phyloP scores from a whole-genome alignment of 2,329 filamentous ascomycete genomes.

The Clarireedia monteithiana region DNA sequence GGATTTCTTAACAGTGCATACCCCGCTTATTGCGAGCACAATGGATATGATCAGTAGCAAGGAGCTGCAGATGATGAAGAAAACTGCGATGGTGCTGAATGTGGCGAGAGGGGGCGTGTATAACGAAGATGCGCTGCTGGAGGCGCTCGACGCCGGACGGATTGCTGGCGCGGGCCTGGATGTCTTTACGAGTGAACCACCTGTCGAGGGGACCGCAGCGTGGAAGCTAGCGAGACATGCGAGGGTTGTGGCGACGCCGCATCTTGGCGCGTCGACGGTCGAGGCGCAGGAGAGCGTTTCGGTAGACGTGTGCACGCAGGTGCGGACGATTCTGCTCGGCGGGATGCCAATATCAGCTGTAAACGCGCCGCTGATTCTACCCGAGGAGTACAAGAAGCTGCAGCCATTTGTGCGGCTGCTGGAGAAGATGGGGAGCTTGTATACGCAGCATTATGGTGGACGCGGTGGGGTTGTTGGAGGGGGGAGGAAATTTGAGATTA shows the following conservation, averaged over 20 bases:
- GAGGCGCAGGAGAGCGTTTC: slow-evolving; percentile 82
- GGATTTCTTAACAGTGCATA: slow-evolving; percentile 77
- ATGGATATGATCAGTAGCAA: slow-evolving; percentile 61
- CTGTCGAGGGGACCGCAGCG: slow-evolving; percentile 49
- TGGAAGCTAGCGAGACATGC: slow-evolving; percentile 58
- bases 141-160: slow-evolving; percentile 60
- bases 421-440: slow-evolving; percentile 72
- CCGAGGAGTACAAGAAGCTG: slow-evolving; percentile 70
- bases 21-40: slow-evolving; percentile 70
- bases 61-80: slow-evolving; percentile 66
- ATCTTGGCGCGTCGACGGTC: slow-evolving; percentile 70
- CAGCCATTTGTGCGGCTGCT: slow-evolving; percentile 70
- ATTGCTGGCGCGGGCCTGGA: slow-evolving; percentile 74
- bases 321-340: slow-evolving; percentile 63
- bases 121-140: slow-evolving; percentile 65
- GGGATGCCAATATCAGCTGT: slow-evolving; percentile 69
- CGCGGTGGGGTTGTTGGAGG: slow-evolving; percentile 33
- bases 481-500: slow-evolving; percentile 64
- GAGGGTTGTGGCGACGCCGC: slow-evolving; percentile 69
- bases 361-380: slow-evolving; percentile 74
- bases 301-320: slow-evolving; percentile 75
- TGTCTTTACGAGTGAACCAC: slow-evolving; percentile 71
- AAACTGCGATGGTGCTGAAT: slow-evolving; percentile 66
- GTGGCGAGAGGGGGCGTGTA: slow-evolving; percentile 75
- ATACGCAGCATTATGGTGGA: slow-evolving; percentile 61